These are phyloP conservation scores for Elongisporangium undulatum DNA, from an alignment of 352 stramenopile genomes.

Conservation along the genomic window DNA sequence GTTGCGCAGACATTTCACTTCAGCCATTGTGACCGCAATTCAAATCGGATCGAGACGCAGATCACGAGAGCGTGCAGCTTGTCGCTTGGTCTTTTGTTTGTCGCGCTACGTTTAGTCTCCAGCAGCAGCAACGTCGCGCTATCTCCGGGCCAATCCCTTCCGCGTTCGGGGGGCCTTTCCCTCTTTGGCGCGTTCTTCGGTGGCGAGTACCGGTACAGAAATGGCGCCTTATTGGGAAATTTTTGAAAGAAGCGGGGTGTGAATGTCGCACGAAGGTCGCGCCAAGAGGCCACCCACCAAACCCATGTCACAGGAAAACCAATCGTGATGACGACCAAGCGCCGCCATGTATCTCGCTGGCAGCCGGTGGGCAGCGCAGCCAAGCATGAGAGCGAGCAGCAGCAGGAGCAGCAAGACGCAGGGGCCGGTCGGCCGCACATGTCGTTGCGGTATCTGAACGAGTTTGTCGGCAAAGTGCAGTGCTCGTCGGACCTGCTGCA, in stretches of 20 bases:
- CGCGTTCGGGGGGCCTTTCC: background rate
- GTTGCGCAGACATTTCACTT: conserved; percentile 80
- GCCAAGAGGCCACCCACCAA: background rate
- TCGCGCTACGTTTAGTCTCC: background rate
- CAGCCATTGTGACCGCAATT: conserved; percentile 35
- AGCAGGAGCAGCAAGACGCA: background rate
- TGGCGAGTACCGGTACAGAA: conserved; percentile 5
- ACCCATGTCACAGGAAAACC: background rate
- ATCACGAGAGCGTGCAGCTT: background rate
- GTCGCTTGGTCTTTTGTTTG: background rate
- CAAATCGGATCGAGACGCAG: background rate
- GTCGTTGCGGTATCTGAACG: conserved; percentile 79
- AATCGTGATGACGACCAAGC: conserved; percentile 7
- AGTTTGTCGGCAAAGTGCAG: conserved; percentile 79
- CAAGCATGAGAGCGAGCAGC: background rate
- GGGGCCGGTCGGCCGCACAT: conserved; percentile 13
- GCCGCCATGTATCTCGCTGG: conserved; percentile 31
- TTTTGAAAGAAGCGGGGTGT: background rate
- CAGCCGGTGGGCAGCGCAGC: conserved; percentile 7
- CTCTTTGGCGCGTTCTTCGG: conserved; percentile 2
- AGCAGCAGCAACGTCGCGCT: background rate
- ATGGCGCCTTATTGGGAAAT: background rate
- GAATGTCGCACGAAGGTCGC: background rate
- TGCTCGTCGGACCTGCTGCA: conserved; percentile 65
- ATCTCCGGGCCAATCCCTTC: background rate